A percentile compares a stretch with the other conserved stretches of the same genome.
phyloP scores from a whole-genome alignment of 768 basidiomycete species.

The Mycena albidolilacea region DNA sequence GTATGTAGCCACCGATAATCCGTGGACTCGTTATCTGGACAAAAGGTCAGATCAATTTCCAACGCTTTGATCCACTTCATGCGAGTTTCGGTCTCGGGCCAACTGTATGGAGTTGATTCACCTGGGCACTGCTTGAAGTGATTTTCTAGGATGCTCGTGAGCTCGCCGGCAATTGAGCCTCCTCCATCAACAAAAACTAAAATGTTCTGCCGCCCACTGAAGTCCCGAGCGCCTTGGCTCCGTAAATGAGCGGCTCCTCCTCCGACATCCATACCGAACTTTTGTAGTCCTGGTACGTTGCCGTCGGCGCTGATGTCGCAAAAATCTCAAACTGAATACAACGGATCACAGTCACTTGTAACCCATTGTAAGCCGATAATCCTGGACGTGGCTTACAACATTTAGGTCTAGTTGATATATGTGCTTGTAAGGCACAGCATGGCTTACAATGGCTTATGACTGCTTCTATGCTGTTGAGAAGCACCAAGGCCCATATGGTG shows the following conservation, averaged over 20 bases:
- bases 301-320: not conserved
- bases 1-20: conserved; percentile 19
- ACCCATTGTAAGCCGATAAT: too few species aligned
- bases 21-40: conserved; percentile 7
- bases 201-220: not conserved
- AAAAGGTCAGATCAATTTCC: conserved; percentile 9
- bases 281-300: not conserved
- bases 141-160: not conserved
- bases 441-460: too few species aligned
- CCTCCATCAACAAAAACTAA: conserved; percentile 2
- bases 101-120: not conserved
- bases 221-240: not conserved
- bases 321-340: too few species aligned
- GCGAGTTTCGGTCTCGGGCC: conserved; percentile 7
- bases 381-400: too few species aligned
- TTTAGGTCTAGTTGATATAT: too few species aligned
- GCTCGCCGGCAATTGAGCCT: not conserved
- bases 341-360: too few species aligned
- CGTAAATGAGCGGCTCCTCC: not conserved
- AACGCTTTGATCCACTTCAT: conserved; percentile 12
- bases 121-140: conserved; percentile 8
- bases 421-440: too few species aligned
- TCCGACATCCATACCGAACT: not conserved
- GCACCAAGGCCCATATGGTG: too few species aligned
- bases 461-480: too few species aligned